These are phyloP conservation scores for Emydomyces testavorans DNA, from an alignment of 2,329 filamentous ascomycete species.

Conservation along the genomic window DNA sequence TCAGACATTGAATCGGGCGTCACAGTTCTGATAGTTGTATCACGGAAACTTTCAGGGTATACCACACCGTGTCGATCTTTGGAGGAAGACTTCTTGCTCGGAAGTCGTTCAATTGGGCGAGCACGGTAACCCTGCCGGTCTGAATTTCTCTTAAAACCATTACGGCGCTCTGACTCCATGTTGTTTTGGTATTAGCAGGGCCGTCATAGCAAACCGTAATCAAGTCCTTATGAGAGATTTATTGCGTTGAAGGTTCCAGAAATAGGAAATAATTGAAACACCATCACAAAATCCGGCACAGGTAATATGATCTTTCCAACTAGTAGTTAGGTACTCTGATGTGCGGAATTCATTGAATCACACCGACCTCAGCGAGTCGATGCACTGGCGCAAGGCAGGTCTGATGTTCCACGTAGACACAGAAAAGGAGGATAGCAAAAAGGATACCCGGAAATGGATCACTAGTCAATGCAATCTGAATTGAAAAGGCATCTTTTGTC, in stretches of 20 bases:
- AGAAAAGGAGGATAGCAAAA: background rate
- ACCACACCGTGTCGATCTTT: constrained; percentile 38
- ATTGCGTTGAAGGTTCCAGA: background rate
- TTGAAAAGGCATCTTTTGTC: background rate
- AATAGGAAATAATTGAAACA: too few species aligned
- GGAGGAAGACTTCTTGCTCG: constrained; percentile 39
- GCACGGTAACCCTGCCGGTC: constrained; percentile 30
- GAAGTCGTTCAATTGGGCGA: constrained; percentile 34
- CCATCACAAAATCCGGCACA: too few species aligned
- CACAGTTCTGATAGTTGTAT: constrained; percentile 36
- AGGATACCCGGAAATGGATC: background rate
- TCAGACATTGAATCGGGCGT: constrained; percentile 35
- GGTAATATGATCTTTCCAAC: too few species aligned
- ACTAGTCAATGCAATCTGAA: constrained; percentile 1
- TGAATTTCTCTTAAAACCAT: constrained; percentile 33
- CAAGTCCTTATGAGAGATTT: background rate
- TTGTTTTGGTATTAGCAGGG: constrained; percentile 1
- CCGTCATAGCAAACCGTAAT: constrained; percentile 1
- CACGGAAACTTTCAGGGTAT: constrained; percentile 37
- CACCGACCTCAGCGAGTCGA: background rate
- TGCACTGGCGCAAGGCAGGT: background rate
- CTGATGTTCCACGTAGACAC: background rate
- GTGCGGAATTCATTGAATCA: too few species aligned
- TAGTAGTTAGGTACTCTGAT: too few species aligned
- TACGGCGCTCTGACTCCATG: constrained; percentile 34